A percentile compares a stretch with the other conserved stretches of the same genome.
Conservation (phyloP, 1,284 basidiomycete genomes). For the Thelephora terrestris region DNA sequence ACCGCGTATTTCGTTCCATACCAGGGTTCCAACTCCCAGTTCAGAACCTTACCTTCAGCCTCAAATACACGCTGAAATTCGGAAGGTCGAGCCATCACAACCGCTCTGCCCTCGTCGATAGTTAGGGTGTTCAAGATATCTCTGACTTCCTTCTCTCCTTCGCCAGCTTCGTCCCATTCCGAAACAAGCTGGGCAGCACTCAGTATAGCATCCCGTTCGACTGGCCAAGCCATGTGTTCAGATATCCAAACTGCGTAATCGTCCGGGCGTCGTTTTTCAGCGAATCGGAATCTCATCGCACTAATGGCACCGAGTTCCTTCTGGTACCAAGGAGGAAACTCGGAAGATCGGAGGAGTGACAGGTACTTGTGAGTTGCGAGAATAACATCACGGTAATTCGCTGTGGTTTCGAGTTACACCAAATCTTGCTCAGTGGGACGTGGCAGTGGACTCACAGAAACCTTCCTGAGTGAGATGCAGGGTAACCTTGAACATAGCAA, state of each 20-base stretch:
- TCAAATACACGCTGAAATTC: slow-evolving; percentile 43
- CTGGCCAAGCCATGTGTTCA: slow-evolving; percentile 70
- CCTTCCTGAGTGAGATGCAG: slow-evolving; percentile 82
- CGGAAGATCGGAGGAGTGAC: slow-evolving; percentile 63
- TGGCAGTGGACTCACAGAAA: slow-evolving; percentile 49
- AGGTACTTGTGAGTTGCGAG: slow-evolving; percentile 83
- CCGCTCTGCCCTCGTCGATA: slow-evolving; percentile 57
- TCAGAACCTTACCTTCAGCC: slow-evolving; percentile 25
- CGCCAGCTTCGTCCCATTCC: slow-evolving; percentile 59
- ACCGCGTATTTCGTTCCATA: slow-evolving; percentile 82
- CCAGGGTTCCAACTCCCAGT: slow-evolving; percentile 72
- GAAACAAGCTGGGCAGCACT: slow-evolving; percentile 67
- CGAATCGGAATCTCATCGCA: slow-evolving; percentile 77
- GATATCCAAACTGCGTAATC: slow-evolving; percentile 76
- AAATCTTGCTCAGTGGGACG: background rate
- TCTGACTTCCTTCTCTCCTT: slow-evolving; percentile 45
- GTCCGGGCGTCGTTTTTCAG: slow-evolving; percentile 77
- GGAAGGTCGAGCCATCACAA: slow-evolving; percentile 68
- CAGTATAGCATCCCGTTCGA: slow-evolving; percentile 74
- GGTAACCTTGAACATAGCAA: slow-evolving; percentile 84
- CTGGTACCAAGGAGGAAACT: slow-evolving; percentile 69
- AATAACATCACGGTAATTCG: slow-evolving; percentile 70
- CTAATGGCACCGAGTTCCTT: slow-evolving; percentile 72
- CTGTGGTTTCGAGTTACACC: slow-evolving; percentile 27
- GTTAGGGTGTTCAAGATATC: slow-evolving; percentile 55